Evolutionary conservation across 2,329 filamentous ascomycete genomes (phyloP), one percentile per base, ranked within the genome.

Genomic region (Fonsecaea monophora): DNA sequence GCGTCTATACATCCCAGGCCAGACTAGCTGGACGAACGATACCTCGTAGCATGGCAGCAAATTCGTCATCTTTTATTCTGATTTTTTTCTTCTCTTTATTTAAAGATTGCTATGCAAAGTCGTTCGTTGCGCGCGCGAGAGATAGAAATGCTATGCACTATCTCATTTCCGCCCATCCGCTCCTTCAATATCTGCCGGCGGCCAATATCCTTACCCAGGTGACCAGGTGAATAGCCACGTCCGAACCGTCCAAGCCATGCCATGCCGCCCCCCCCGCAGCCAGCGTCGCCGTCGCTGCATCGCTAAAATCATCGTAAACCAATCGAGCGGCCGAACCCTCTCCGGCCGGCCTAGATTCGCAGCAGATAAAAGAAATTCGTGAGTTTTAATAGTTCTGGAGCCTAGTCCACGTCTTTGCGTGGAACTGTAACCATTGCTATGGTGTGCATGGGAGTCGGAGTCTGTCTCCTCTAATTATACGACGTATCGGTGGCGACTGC

Each of bases 401-500:
- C n/a, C n/a, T 32, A n/a, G 34, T 55, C 38, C 48, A 38, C 32
- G 15, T 64, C 48, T 56, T 58, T 32, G 30, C 48, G 7, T 5
- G 5, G 15, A 35, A 2, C 25, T 9, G 21, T 9, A 13, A 7
- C 10, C 8, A 30, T 50, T 13, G 18, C 10, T 50, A 50, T 50
- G 18, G 2, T 0, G 3, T 50, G 18, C 45, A 50, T 6, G 30
- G 12, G n/a, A 10, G 58, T 25, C 40, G 32, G 32, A 38, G 25
- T 10, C 35, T 48, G 2, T 8, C 9, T n/a, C 34, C 34, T 15
- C 21, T 13, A 9, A 10, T 56, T 53, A 68, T 34, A 74, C 72
- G 58, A 73, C 72, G 62, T 73, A 73, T 30, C 68, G 64, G 18
- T 71, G 70, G 37, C 70, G 62, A 57, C 71, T 74, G 69, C 59